Evolutionary conservation across 768 basidiomycete species (phyloP).

Genomic region (Crepidotus variabilis): DNA sequence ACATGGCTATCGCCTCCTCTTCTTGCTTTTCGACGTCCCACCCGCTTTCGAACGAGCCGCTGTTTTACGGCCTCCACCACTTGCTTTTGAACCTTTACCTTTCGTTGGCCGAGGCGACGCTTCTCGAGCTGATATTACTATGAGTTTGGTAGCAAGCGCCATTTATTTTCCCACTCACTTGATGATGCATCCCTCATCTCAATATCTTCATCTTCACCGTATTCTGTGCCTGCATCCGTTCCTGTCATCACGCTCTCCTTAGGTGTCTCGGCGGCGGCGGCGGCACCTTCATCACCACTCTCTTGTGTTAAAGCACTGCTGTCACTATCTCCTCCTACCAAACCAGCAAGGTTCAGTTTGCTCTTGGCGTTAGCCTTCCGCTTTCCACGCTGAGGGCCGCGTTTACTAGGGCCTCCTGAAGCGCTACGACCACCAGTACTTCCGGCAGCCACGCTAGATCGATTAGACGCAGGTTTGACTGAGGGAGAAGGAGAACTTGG

Average conservation of each 20-base stretch:
- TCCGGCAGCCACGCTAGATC: neutral
- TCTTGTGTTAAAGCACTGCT: slow-evolving; percentile 82
- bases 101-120: neutral
- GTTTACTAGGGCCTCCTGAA: slow-evolving; percentile 26
- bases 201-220: slow-evolving; percentile 61
- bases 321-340: slow-evolving; percentile 81
- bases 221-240: slow-evolving; percentile 70
- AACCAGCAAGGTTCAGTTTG: slow-evolving; percentile 62
- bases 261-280: slow-evolving; percentile 44
- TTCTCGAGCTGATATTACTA: neutral
- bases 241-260: slow-evolving; percentile 66
- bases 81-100: neutral
- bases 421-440: slow-evolving; percentile 10
- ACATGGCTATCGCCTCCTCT: neutral
- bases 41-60: neutral
- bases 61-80: slow-evolving; percentile 4
- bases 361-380: slow-evolving; percentile 34
- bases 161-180: slow-evolving; percentile 33
- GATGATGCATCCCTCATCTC: slow-evolving; percentile 59
- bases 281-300: slow-evolving; percentile 67
- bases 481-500: slow-evolving; percentile 3
- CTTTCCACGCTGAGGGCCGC: slow-evolving; percentile 25
- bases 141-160: neutral
- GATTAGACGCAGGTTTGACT: neutral
- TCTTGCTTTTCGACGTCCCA: neutral